phyloP scores from a whole-genome alignment of 2,329 filamentous ascomycete genomes.

The Exophiala mesophila region DNA sequence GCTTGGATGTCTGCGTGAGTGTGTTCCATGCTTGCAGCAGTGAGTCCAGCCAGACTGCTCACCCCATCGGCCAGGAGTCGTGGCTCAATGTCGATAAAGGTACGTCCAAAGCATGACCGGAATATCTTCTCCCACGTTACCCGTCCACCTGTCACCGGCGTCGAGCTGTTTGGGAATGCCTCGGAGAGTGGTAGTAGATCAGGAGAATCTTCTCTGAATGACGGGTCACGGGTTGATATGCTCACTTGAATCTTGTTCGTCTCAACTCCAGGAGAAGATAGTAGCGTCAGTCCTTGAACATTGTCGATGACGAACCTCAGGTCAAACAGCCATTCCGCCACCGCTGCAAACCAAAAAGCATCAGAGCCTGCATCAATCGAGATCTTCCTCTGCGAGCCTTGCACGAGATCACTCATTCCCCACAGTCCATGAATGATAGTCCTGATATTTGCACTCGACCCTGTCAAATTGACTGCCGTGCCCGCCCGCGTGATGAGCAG shows the following conservation, averaged over 20 bases:
- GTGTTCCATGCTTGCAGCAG: conserved; percentile 2
- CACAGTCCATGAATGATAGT: conserved; percentile 3
- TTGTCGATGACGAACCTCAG: conserved; percentile 5
- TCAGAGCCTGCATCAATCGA: conserved; percentile 5
- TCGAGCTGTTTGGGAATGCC: conserved; percentile 1
- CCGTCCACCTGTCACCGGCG: conserved; percentile 4
- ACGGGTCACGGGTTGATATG: background rate
- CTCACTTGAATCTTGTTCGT: background rate
- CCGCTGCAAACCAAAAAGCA: conserved; percentile 9
- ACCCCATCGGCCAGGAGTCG: conserved; percentile 4
- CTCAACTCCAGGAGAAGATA: background rate
- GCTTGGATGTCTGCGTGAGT: background rate
- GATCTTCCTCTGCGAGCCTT: background rate
- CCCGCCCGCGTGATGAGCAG: conserved; percentile 3
- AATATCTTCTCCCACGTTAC: conserved; percentile 10
- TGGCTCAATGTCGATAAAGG: conserved; percentile 9
- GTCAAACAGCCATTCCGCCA: conserved; percentile 10
- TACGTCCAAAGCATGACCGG: conserved; percentile 8
- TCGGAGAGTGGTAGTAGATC: conserved; percentile 3
- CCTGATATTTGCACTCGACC: conserved; percentile 1
- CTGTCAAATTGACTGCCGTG: background rate
- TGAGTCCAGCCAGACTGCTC: conserved; percentile 3
- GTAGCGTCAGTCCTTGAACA: background rate
- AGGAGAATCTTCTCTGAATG: background rate
- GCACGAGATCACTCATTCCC: conserved; percentile 2